Evolutionary conservation across 805 yeast species (phyloP), one percentile per base, ranked within the genome.

Genomic region (Millerago galiae): DNA sequence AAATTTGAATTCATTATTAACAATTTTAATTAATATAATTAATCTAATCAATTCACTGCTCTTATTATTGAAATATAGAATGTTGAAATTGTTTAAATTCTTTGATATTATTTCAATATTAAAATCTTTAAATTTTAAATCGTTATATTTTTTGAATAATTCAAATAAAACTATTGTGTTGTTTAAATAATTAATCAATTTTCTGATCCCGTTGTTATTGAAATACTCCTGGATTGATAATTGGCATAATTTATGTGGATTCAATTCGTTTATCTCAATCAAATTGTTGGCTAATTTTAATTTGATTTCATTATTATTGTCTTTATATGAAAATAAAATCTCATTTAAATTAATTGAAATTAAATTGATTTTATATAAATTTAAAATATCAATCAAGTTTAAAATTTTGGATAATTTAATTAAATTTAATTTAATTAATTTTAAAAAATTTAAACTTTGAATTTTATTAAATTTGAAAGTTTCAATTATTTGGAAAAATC

Each of bases 171-270:
- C 40, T 11, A 46, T 50, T 11, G 60, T 50, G 13, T 52, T 49
- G 27, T 49, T 58, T 13, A 41, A 26, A 37, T 44, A 44, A 30
- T 36, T 38, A 13, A 44, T 36, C 26, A 44, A 16, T 30, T 41
- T 41, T 4, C 40, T 31, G 25, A 44, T 38, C 4, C 61, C 60
- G 8, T 52, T 42, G 1, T 30, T 41, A n/a, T 44, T 47, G 34
- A 57, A 32, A 33, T 46, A 52, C 13, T 42, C 47, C 34, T 50
- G 51, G 16, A 57, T 55, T 7, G 58, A 55, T 5, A 41, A 33
- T 16, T 54, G 33, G 27, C 56, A 57, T 3, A 54, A 14, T 14
- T 47, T 49, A 36, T 57, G 61, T 11, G 59, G 60, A 31, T 57
- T 57, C 0, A 45, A 17, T 6, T 43, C 38, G 8, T 54, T 56